These are phyloP conservation scores for Aspergillus brunneoviolaceus DNA, from an alignment of 2,329 filamentous ascomycete genomes.

Conservation along the genomic window DNA sequence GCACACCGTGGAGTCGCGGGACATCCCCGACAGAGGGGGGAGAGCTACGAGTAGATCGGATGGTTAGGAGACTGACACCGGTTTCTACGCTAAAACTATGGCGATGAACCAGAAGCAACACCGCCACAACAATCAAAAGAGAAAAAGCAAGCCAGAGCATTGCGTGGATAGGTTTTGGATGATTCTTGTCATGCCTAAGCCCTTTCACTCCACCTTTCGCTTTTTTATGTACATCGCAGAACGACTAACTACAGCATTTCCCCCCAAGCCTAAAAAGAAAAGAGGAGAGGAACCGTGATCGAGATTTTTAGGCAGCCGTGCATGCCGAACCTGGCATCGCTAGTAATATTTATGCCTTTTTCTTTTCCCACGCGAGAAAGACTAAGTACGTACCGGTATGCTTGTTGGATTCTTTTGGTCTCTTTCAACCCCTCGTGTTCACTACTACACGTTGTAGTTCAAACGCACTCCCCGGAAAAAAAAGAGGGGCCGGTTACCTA, in stretches of 20 bases:
- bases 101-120: background rate
- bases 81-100: background rate
- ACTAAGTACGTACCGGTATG: too few relatives aligned
- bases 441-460: background rate
- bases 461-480: background rate
- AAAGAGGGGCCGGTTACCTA: too few relatives aligned
- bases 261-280: too few relatives aligned
- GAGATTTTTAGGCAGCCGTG: constrained; percentile 3
- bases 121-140: too few relatives aligned
- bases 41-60: background rate
- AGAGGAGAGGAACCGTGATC: background rate
- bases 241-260: too few relatives aligned
- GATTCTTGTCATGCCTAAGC: too few relatives aligned
- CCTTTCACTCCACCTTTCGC: too few relatives aligned
- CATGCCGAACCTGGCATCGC: background rate
- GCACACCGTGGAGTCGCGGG: background rate
- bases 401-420: background rate
- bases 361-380: too few relatives aligned
- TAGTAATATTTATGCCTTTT: too few relatives aligned
- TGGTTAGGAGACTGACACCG: background rate
- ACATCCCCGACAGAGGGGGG: background rate
- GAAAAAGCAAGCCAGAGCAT: too few relatives aligned
- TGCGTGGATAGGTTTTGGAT: too few relatives aligned
- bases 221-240: too few relatives aligned
- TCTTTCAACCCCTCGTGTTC: constrained; percentile 7